Conservation (phyloP, 768 basidiomycete genomes). For the Vararia minispora region DNA sequence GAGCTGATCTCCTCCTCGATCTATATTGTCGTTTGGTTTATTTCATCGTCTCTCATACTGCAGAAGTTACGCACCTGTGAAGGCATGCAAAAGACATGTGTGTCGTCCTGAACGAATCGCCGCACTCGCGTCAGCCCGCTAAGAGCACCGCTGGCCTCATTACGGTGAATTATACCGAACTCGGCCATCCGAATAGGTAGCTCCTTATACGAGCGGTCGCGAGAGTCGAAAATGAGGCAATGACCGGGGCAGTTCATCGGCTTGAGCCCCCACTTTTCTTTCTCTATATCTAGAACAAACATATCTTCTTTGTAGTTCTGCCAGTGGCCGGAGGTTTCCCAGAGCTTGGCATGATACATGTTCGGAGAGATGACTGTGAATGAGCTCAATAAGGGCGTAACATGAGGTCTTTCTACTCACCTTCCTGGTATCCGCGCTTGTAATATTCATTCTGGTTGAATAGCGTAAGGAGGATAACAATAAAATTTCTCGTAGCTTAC, state of each 20-base stretch:
- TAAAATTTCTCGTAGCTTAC: too few species aligned
- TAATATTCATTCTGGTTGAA: conserved; percentile 78
- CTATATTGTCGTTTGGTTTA: conserved; percentile 29
- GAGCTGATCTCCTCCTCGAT: conserved; percentile 78
- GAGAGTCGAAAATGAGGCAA: conserved; percentile 88
- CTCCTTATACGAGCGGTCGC: conserved; percentile 91
- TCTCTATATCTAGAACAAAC: conserved; percentile 91
- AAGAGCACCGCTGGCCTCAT: conserved; percentile 91
- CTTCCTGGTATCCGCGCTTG: conserved; percentile 94
- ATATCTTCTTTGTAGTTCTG: conserved; percentile 97
- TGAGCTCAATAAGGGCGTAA: conserved; percentile 2
- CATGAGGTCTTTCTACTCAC: conserved; percentile 24
- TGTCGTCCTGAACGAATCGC: conserved; percentile 95
- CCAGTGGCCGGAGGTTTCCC: conserved; percentile 99
- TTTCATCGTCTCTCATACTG: not conserved
- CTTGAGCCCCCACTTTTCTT: conserved; percentile 92
- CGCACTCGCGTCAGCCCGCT: conserved; percentile 90
- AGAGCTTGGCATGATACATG: conserved; percentile 92
- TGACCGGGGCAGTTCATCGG: conserved; percentile 99
- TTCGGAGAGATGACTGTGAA: conserved; percentile 87
- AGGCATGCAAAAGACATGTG: conserved; percentile 97
- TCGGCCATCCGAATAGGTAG: conserved; percentile 97
- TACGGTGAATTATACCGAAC: conserved; percentile 94
- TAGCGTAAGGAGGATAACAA: too few species aligned
- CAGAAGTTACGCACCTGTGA: conserved; percentile 45